Evolutionary conservation across 2,329 filamentous ascomycete species (phyloP).

Genomic region (Colletotrichum graminicola): DNA sequence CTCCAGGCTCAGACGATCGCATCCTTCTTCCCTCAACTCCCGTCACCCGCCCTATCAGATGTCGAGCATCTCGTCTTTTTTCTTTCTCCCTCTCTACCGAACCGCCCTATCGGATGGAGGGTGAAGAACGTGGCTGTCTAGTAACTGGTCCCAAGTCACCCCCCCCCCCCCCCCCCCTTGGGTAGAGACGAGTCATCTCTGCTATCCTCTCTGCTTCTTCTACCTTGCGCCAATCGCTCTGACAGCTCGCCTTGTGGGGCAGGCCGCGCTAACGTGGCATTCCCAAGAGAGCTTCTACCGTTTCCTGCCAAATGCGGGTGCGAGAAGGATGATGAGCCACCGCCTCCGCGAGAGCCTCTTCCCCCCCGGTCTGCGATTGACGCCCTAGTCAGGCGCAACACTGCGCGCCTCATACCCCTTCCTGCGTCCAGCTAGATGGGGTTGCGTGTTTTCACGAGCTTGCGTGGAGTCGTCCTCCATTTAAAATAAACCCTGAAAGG

Average conservation of each 20-base stretch:
- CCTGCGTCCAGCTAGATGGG: not conserved
- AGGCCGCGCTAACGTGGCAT: conserved; percentile 1
- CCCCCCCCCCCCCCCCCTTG: not conserved
- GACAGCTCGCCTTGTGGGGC: not conserved
- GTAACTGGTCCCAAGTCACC: not conserved
- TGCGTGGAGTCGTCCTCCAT: not conserved
- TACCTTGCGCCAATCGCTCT: not conserved
- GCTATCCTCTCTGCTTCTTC: not conserved
- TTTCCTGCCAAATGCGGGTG: conserved; percentile 4
- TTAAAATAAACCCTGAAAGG: not conserved
- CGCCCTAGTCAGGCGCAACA: not conserved
- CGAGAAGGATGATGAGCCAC: not conserved
- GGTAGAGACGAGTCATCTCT: not conserved
- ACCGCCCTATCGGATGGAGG: not conserved
- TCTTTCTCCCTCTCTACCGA: not conserved
- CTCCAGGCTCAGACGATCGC: conserved; percentile 2
- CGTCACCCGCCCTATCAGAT: not conserved
- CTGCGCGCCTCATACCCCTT: too few relatives aligned
- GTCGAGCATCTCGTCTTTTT: not conserved
- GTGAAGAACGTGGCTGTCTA: not conserved
- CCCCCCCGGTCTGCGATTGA: not conserved
- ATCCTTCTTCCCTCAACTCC: not conserved
- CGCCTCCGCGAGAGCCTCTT: not conserved
- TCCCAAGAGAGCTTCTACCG: not conserved
- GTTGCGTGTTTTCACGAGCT: not conserved